These are phyloP conservation scores for Nymphaea colorata DNA, from an alignment of 164 flowering plant species.

Conservation along the genomic window DNA sequence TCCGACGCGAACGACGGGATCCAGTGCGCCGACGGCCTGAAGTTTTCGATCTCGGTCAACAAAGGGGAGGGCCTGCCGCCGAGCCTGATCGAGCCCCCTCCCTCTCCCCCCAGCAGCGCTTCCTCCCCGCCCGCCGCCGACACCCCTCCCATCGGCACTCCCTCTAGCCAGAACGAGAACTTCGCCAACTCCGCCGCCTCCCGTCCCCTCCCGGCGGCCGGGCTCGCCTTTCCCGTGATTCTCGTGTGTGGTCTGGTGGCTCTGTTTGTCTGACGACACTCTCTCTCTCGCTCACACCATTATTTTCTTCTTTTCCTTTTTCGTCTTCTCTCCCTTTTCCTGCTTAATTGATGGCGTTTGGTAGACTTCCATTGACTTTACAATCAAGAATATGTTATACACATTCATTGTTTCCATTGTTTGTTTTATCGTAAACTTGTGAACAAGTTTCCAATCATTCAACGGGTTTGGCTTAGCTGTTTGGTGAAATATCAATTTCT, in stretches of 20 bases:
- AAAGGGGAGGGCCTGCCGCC: conserved; percentile 72
- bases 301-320: no score
- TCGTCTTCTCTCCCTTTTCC: no score
- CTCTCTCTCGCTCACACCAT: no score
- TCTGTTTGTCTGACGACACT: background rate
- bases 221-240: background rate
- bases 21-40: conserved; percentile 62
- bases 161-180: conserved; percentile 1
- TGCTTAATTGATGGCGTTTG: no score
- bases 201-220: background rate
- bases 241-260: background rate
- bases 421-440: no score
- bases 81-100: conserved; percentile 82
- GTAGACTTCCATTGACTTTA: no score
- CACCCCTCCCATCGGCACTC: conserved; percentile 14
- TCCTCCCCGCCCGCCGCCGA: conserved; percentile 19
- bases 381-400: no score
- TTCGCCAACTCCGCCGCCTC: background rate
- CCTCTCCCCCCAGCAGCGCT: conserved; percentile 25
- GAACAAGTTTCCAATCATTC: no score
- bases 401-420: no score
- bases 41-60: conserved; percentile 44
- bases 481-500: no score
- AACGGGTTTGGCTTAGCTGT: no score
- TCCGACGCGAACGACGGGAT: conserved; percentile 57